These are phyloP conservation scores for Paraphoma chrysanthemicola DNA, from an alignment of 2,329 filamentous ascomycete species.

Conservation along the genomic window DNA sequence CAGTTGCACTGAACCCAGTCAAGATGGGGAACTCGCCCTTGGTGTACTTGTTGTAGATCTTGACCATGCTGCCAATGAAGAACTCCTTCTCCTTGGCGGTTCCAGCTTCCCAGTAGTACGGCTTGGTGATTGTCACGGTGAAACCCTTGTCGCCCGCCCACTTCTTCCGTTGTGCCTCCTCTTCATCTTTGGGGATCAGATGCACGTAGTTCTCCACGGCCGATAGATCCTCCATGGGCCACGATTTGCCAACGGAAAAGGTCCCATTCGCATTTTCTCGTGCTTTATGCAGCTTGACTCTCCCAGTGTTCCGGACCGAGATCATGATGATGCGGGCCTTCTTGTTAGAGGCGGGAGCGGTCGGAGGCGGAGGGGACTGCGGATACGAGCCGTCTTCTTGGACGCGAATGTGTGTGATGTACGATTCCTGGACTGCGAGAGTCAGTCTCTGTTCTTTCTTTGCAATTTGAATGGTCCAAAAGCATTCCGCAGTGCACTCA, in stretches of 20 bases:
- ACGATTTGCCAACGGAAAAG: conserved; percentile 98
- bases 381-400: conserved; percentile 85
- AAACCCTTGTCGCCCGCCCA: conserved; percentile 89
- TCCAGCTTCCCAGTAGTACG: conserved; percentile 96
- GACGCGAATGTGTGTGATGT: conserved; percentile 96
- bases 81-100: conserved; percentile 98
- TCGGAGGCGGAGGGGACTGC: conserved; percentile 82
- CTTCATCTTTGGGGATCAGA: conserved; percentile 62
- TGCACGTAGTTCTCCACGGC: conserved; percentile 83
- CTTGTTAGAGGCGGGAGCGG: conserved; percentile 74
- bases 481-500: neutral
- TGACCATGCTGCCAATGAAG: conserved; percentile 94
- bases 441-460: conserved; percentile 10
- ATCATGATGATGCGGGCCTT: conserved; percentile 93
- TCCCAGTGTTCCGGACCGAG: conserved; percentile 87
- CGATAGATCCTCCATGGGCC: conserved; percentile 90
- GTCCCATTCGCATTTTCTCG: conserved; percentile 92
- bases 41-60: conserved; percentile 97
- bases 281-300: conserved; percentile 95
- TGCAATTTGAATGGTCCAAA: neutral
- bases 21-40: conserved; percentile 72
- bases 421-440: conserved; percentile 78
- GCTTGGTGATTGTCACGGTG: conserved; percentile 85
- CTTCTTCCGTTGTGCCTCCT: conserved; percentile 67
- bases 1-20: conserved; percentile 79